Percentiles rank a stretch among this genome's conserved stretches.
Conservation (phyloP, 768 basidiomycete genomes). For the Russula lepida region DNA sequence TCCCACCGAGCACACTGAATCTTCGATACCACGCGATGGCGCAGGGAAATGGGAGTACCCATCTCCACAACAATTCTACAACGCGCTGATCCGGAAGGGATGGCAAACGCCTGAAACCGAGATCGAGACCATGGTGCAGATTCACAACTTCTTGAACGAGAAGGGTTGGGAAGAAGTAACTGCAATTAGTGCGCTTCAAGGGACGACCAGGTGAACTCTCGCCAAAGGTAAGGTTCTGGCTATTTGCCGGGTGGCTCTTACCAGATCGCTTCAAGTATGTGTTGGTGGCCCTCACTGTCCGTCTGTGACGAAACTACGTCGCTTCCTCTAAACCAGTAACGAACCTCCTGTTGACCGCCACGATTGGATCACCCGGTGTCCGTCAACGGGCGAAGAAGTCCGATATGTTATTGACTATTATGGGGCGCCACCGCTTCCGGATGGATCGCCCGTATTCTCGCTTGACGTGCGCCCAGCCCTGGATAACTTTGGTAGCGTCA, state of each 20-base stretch:
- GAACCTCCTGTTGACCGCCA: constrained; percentile 95
- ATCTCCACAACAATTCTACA: constrained; percentile 96
- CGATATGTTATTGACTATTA: constrained; percentile 99
- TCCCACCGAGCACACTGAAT: constrained; percentile 65
- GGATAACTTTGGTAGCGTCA: constrained; percentile 63
- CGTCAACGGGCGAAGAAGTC: constrained; percentile 69
- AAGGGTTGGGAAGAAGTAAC: constrained; percentile 91
- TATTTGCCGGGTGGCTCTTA: constrained; percentile 82
- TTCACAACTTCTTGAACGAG: constrained; percentile 98
- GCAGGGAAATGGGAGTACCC: constrained; percentile 84
- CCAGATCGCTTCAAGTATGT: constrained; percentile 85
- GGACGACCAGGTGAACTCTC: constrained; percentile 90
- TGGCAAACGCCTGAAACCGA: constrained; percentile 97
- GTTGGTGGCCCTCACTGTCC: not conserved
- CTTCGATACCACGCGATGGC: constrained; percentile 74
- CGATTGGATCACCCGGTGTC: constrained; percentile 90
- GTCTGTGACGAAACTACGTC: not conserved
- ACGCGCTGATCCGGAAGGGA: constrained; percentile 91
- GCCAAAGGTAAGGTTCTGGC: constrained; percentile 84
- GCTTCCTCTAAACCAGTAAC: constrained; percentile 39
- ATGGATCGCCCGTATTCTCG: constrained; percentile 91
- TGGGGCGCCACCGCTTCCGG: constrained; percentile 78
- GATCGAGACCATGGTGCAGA: constrained; percentile 94
- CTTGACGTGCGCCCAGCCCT: constrained; percentile 93
- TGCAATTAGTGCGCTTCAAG: constrained; percentile 75